Evolutionary conservation across 2,329 filamentous ascomycete genomes (phyloP).

Genomic region (Cladophialophora bantiana): DNA sequence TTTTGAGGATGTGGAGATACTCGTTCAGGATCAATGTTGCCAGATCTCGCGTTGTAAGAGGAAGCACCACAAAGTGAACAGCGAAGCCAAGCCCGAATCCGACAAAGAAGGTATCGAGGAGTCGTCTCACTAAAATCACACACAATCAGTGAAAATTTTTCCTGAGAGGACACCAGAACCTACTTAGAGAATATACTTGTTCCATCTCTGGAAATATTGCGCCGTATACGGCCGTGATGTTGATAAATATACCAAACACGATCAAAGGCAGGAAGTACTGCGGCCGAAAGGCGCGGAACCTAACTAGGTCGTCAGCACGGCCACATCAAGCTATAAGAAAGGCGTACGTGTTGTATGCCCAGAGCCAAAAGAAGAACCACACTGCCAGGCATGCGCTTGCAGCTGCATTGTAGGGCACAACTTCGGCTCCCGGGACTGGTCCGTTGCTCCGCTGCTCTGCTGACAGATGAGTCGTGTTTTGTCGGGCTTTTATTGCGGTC

Average conservation of each 20-base stretch:
- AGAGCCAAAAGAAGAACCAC: slow-evolving; percentile 74
- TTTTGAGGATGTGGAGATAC: slow-evolving; percentile 65
- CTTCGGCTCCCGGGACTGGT: slow-evolving; percentile 36
- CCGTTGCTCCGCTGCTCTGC: slow-evolving; percentile 27
- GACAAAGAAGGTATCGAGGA: slow-evolving; percentile 68
- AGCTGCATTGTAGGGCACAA: slow-evolving; percentile 69
- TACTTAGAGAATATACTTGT: slow-evolving; percentile 27
- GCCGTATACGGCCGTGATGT: slow-evolving; percentile 68
- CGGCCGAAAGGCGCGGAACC: slow-evolving; percentile 69
- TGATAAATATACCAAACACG: slow-evolving; percentile 72
- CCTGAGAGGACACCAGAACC: neutral
- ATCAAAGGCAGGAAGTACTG: slow-evolving; percentile 73
- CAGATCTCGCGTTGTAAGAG: slow-evolving; percentile 69
- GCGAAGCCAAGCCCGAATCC: slow-evolving; percentile 69
- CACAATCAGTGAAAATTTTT: slow-evolving; percentile 1
- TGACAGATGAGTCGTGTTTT: slow-evolving; percentile 60
- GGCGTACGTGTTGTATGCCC: slow-evolving; percentile 35
- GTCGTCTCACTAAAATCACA: slow-evolving; percentile 53
- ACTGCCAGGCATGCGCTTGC: slow-evolving; percentile 73
- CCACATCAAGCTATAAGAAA: neutral
- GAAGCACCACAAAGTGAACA: slow-evolving; percentile 71
- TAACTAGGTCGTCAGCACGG: slow-evolving; percentile 33
- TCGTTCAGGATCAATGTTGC: slow-evolving; percentile 66
- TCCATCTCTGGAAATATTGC: slow-evolving; percentile 64
- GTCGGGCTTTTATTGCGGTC: slow-evolving; percentile 68